Base-by-base conservation (phyloP, 2,329 filamentous ascomycete species). In the Cucurbitaria berberidis region DNA sequence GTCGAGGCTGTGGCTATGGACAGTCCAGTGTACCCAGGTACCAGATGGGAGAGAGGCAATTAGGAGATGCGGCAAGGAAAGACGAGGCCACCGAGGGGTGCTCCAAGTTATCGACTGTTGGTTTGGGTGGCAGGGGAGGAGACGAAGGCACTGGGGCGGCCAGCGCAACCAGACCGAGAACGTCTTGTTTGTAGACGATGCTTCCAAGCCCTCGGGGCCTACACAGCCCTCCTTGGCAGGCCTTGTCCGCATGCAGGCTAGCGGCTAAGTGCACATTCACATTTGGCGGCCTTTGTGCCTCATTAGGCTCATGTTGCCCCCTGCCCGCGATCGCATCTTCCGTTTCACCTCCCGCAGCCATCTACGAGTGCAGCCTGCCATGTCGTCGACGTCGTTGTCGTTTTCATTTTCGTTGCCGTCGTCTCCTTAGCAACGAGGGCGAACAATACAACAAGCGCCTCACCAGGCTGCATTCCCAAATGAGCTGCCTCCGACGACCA, bases 401-500 rank as follows among this genome's bases (percentile, higher is more conserved):
- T n/a, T n/a, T n/a, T n/a, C n/a, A n/a, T n/a, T n/a, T n/a, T n/a
- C n/a, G n/a, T n/a, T n/a, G n/a, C n/a, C n/a, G n/a, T n/a, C n/a
- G n/a, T n/a, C n/a, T n/a, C 22, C 24, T 3, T 15, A 29, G 44
- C 22, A 34, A 40, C 44, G 42, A 41, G 48, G 38, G 49, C 22
- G 18, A n/a, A n/a, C n/a, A n/a, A n/a, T n/a, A n/a, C n/a, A n/a
- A n/a, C n/a, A n/a, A n/a, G n/a, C n/a, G n/a, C n/a, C n/a, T n/a
- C n/a, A n/a, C n/a, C n/a, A n/a, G n/a, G n/a, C n/a, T n/a, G n/a
- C 53, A 45, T 19, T 24, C 32, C 55, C 42, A 45, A 57, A 49
- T 24, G 44, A 41, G 39, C 16, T 45, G 41, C 38, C 53, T 51
- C 57, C 50, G 54, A 45, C 47, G 55, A 55, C 36, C 51, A 26